These are phyloP conservation scores for Aspergillus affinis DNA, from an alignment of 495 filamentous ascomycete genomes.

Conservation along the genomic window DNA sequence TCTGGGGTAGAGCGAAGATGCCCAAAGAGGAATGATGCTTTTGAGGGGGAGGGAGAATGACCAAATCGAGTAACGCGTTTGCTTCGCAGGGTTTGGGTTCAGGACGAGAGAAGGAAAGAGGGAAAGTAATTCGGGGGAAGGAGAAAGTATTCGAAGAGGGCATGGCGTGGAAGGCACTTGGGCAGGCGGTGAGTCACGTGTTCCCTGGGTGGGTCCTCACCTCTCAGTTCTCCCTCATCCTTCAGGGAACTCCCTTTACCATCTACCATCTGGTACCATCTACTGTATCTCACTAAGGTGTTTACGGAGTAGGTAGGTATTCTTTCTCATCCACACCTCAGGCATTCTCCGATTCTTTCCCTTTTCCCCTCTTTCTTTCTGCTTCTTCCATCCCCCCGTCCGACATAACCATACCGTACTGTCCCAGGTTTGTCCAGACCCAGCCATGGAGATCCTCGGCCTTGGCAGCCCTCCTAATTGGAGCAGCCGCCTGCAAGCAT, in stretches of 20 bases:
- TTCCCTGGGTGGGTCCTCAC: no score
- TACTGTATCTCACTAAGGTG: no score
- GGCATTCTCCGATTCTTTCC: not conserved
- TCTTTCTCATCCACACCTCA: not conserved
- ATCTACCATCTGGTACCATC: no score
- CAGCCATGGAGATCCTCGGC: constrained; percentile 15
- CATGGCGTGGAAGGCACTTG: constrained; percentile 35
- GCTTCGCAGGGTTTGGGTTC: constrained; percentile 43
- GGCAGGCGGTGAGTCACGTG: constrained; percentile 47
- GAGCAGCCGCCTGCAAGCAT: constrained; percentile 18
- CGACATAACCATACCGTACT: not conserved
- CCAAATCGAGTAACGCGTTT: constrained; percentile 57
- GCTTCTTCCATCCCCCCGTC: not conserved
- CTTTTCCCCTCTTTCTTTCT: not conserved
- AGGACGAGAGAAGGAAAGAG: constrained; percentile 37
- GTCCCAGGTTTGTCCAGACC: constrained; percentile 20
- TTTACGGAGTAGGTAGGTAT: no score
- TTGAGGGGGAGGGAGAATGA: constrained; percentile 41
- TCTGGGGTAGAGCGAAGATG: constrained; percentile 23
- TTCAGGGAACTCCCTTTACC: no score
- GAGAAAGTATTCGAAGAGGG: constrained; percentile 41
- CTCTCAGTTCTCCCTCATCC: no score
- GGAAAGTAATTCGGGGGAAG: constrained; percentile 20
- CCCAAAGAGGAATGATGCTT: constrained; percentile 52
- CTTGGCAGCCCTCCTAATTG: constrained; percentile 22